Conservation (phyloP, 1,139 yeast genomes). For the Yamadazyma triangularis region DNA sequence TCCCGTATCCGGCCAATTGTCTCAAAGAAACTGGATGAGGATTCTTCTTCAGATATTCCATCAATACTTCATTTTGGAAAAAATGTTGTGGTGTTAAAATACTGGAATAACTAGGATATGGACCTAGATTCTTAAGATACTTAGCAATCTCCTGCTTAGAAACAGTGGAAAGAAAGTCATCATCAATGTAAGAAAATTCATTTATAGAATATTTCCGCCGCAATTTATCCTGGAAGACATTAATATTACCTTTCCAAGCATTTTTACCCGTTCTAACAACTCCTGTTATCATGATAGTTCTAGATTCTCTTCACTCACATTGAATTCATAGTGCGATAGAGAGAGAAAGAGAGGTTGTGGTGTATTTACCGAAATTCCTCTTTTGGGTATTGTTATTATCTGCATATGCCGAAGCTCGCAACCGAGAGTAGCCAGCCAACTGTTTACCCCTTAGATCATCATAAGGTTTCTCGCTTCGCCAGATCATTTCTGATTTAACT, state of each 20-base stretch:
- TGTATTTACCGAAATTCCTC: too few relatives aligned
- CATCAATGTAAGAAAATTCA: conserved; percentile 23
- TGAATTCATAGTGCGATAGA: too few relatives aligned
- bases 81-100: conserved; percentile 67
- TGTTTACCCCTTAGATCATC: conserved; percentile 2
- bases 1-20: conserved; percentile 87
- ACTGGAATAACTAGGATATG: conserved; percentile 41
- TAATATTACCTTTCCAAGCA: too few relatives aligned
- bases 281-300: too few relatives aligned
- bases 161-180: conserved; percentile 27
- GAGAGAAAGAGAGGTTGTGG: too few relatives aligned
- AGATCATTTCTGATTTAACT: not conserved
- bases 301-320: too few relatives aligned
- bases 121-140: conserved; percentile 37
- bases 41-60: conserved; percentile 57
- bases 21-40: conserved; percentile 87
- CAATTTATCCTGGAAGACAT: too few relatives aligned
- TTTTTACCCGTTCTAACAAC: too few relatives aligned
- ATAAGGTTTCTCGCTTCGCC: too few relatives aligned
- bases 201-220: too few relatives aligned
- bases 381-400: too few relatives aligned
- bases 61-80: conserved; percentile 75
- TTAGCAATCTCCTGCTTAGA: conserved; percentile 38
- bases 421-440: not conserved
- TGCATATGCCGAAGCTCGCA: too few relatives aligned